Percentiles rank a stretch among this genome's conserved stretches.
Conservation (phyloP, 2,329 filamentous ascomycete species). For the Mycosphaerella sp. region DNA sequence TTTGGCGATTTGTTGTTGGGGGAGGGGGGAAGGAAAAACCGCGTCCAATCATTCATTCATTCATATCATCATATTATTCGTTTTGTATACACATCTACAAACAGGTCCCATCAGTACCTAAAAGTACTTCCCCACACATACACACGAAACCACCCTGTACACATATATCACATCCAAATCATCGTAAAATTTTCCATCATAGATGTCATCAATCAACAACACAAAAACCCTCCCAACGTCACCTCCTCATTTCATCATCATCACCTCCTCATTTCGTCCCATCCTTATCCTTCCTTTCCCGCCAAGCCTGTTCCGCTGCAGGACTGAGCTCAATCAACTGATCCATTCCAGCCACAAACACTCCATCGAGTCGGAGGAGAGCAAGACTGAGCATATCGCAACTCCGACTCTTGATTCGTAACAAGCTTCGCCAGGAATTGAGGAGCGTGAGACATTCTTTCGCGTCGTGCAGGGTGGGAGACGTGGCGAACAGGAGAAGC, state of each 20-base stretch:
- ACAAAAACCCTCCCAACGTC: too few species aligned
- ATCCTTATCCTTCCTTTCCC: conserved; percentile 16
- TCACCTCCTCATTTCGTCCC: neutral
- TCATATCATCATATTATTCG: too few species aligned
- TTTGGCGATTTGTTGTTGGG: too few species aligned
- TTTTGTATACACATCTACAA: too few species aligned
- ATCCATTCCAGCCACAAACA: conserved; percentile 31
- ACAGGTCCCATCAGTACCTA: too few species aligned
- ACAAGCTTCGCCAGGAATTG: conserved; percentile 28
- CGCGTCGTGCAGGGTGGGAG: conserved; percentile 27
- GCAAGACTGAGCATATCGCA: conserved; percentile 34
- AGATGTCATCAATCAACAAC: too few species aligned
- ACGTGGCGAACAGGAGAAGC: conserved; percentile 32
- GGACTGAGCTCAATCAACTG: conserved; percentile 30
- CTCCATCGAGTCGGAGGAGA: conserved; percentile 29
- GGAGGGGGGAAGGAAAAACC: too few species aligned
- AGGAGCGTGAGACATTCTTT: conserved; percentile 31
- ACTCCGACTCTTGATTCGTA: conserved; percentile 32
- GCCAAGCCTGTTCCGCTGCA: conserved; percentile 28
- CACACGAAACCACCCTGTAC: too few species aligned
- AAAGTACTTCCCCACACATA: too few species aligned
- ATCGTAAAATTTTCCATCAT: too few species aligned
- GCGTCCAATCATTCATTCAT: too few species aligned
- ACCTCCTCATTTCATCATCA: neutral
- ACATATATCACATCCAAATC: too few species aligned